Base-by-base conservation (phyloP, 192 early-diverging fungal genomes). In the Nowakowskiella sp. region DNA sequence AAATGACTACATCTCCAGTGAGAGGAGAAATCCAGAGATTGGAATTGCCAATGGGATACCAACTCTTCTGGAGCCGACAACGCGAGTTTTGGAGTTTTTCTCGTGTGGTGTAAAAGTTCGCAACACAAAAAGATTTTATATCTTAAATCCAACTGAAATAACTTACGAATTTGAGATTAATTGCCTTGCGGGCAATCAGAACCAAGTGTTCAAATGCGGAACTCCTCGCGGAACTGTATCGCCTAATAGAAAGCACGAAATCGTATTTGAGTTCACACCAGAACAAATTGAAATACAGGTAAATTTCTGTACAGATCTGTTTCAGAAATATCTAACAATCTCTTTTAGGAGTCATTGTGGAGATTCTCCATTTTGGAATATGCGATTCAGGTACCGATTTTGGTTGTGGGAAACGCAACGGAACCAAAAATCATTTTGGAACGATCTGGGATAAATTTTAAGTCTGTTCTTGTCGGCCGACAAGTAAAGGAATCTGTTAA, bases 381-480 rank as follows among this genome's bases (percentile, higher is more conserved):
- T 44, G 48, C 60, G 22, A 65, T 82, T 10, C 36, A 45, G 2
- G 69, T 82, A 51, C 72, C 74, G 29, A 78, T 82, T 28, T 47
- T 82, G 30, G 51, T 82, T 25, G 73, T 82, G 2, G 80, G 78
- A 19, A 66, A 70, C 36, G 71, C 73, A 2, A 7, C 65, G 6
- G 80, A 82, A 57, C 80, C 80, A 4, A 80, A 76, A 42, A 58
- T 82, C 4, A 75, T 62, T 48, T 62, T 82, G 53, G 73, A 81
- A 33, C 54, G 58, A 8, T 48, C 70, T 6, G 64, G 67, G 27
- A 54, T 82, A 21, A 82, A 77, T 47, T 82, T 82, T 61, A 82
- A 73, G 43, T 71, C 80, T 5, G 57, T 82, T 1, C 57, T 82
- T 16, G 72, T 82, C 32, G 78, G 80, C 1, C 60, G 73, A 45